phyloP scores from a whole-genome alignment of 2,329 filamentous ascomycete genomes.

The Stenocarpella maydis region DNA sequence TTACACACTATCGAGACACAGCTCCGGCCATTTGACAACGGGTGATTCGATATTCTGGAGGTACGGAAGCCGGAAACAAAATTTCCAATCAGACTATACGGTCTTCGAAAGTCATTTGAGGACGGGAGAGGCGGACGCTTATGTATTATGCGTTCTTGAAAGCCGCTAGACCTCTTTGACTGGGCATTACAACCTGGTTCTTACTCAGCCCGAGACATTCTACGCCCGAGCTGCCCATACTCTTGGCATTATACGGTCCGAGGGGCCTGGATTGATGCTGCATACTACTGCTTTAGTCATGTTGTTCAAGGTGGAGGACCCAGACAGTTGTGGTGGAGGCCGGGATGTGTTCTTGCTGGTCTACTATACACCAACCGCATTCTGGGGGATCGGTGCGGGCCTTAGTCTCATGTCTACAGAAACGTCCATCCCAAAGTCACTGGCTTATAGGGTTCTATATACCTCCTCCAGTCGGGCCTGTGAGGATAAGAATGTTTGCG shows the following conservation, averaged over 20 bases:
- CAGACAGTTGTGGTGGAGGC: no score
- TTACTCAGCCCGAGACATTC: slow-evolving; percentile 24
- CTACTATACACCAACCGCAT: background rate
- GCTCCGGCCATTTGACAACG: background rate
- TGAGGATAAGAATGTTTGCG: background rate
- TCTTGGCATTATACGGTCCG: background rate
- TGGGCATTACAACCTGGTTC: slow-evolving; percentile 11
- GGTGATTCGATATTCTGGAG: background rate
- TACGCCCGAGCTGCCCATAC: background rate
- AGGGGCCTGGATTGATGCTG: background rate
- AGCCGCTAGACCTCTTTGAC: slow-evolving; percentile 19
- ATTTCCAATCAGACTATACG: background rate
- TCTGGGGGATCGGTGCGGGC: background rate
- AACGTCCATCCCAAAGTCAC: background rate
- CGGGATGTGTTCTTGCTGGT: background rate
- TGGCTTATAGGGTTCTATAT: background rate
- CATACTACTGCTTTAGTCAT: background rate
- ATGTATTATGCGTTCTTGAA: background rate
- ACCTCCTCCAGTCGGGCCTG: background rate
- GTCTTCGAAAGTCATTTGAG: background rate
- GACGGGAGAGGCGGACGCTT: background rate
- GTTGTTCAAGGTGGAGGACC: background rate
- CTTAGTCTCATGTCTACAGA: background rate
- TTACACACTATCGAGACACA: background rate
- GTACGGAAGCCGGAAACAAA: background rate